These are phyloP conservation scores for Reticulascus tulasneorum DNA, from an alignment of 2,329 filamentous ascomycete genomes.

Conservation along the genomic window DNA sequence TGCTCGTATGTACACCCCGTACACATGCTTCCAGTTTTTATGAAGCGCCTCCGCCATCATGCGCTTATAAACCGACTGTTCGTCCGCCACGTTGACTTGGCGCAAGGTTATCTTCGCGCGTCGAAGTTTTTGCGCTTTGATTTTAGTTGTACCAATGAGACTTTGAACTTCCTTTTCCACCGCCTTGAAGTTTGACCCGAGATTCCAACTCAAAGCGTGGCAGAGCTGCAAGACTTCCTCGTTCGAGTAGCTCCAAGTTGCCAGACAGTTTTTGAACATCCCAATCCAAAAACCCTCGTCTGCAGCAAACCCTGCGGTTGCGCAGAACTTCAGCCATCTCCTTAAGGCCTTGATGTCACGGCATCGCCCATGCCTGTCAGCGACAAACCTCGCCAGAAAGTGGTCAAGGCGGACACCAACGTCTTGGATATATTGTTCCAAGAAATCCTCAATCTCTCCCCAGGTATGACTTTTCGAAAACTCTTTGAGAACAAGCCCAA, in stretches of 20 bases:
- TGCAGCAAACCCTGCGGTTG: conserved; percentile 27
- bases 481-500: conserved; percentile 34
- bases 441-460: conserved; percentile 34
- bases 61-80: conserved; percentile 27
- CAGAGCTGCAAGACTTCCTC: conserved; percentile 29
- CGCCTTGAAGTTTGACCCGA: conserved; percentile 7
- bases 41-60: conserved; percentile 37
- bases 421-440: conserved; percentile 29
- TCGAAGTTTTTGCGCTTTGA: conserved; percentile 12
- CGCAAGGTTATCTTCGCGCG: conserved; percentile 14
- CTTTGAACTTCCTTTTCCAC: conserved; percentile 9
- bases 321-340: conserved; percentile 37
- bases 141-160: conserved; percentile 2
- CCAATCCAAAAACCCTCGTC: conserved; percentile 34
- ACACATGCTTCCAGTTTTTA: conserved; percentile 26
- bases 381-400: conserved; percentile 36
- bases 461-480: conserved; percentile 34
- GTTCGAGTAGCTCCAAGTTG: conserved; percentile 33
- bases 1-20: conserved; percentile 35
- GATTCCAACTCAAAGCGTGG: conserved; percentile 24
- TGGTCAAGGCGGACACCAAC: conserved; percentile 30
- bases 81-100: conserved; percentile 19
- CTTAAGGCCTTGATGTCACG: conserved; percentile 34
- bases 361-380: conserved; percentile 36
- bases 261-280: conserved; percentile 32